Evolutionary conservation across 2,329 filamentous ascomycete species (phyloP).

Genomic region (Fusarium oxysporum): DNA sequence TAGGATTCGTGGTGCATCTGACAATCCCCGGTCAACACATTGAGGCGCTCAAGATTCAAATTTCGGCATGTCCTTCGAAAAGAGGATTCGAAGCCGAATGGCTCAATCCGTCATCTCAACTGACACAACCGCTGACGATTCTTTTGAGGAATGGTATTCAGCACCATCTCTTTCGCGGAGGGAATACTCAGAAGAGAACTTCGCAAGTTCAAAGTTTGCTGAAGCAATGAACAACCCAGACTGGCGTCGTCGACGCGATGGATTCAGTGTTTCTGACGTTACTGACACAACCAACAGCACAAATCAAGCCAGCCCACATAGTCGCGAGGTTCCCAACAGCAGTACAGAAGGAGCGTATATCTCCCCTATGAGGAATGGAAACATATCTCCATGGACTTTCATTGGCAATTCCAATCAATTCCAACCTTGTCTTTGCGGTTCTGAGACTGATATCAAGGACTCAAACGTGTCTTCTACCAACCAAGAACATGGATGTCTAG

Average conservation of each 20-base stretch:
- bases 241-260: conserved; percentile 48
- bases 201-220: conserved; percentile 37
- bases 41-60: background rate
- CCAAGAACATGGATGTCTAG: background rate
- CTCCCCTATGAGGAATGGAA: background rate
- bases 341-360: background rate
- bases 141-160: conserved; percentile 24
- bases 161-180: conserved; percentile 1
- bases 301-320: background rate
- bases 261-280: conserved; percentile 12
- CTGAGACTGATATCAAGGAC: conserved; percentile 11
- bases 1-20: background rate
- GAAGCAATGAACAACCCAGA: conserved; percentile 53
- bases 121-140: conserved; percentile 16
- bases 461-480: background rate
- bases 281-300: conserved; percentile 7
- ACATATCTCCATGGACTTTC: conserved; percentile 2
- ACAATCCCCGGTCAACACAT: background rate
- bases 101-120: conserved; percentile 4
- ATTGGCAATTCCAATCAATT: conserved; percentile 1
- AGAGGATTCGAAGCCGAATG: conserved; percentile 9
- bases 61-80: conserved; percentile 22
- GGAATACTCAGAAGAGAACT: conserved; percentile 36
- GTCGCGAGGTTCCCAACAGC: background rate
- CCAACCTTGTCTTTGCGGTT: conserved; percentile 4